Conservation (phyloP, 1,284 basidiomycete species). For the Fistulinella cinereoalba region DNA sequence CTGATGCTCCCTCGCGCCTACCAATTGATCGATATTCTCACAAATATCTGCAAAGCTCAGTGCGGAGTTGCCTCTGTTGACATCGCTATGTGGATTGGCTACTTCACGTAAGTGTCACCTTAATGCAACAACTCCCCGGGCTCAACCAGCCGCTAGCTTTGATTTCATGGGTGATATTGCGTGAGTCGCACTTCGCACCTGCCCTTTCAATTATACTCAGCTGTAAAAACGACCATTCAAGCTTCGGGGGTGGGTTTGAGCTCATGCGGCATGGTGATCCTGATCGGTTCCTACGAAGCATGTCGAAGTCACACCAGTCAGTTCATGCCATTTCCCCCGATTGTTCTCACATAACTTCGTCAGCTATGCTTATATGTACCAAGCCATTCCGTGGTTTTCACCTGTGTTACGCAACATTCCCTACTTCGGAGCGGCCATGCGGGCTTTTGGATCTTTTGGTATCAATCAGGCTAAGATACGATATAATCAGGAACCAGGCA, state of each 20-base stretch:
- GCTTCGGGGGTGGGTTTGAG: slow-evolving; percentile 26
- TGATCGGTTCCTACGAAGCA: slow-evolving; percentile 11
- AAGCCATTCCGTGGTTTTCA: slow-evolving; percentile 35
- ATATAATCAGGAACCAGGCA: slow-evolving; percentile 23
- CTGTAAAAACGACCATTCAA: slow-evolving; percentile 4
- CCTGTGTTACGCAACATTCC: slow-evolving; percentile 22
- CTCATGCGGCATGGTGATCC: slow-evolving; percentile 21
- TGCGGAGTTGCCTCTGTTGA: slow-evolving; percentile 9
- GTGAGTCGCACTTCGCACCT: slow-evolving; percentile 16
- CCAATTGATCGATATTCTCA: slow-evolving; percentile 36
- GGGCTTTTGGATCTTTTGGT: slow-evolving; percentile 24
- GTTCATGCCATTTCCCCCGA: neutral
- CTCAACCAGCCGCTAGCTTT: slow-evolving; percentile 10
- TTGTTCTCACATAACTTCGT: slow-evolving; percentile 5
- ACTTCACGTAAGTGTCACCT: slow-evolving; percentile 18
- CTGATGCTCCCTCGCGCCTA: slow-evolving; percentile 32
- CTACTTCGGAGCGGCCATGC: slow-evolving; percentile 20
- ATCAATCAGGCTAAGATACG: slow-evolving; percentile 24
- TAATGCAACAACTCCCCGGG: slow-evolving; percentile 2
- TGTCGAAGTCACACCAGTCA: slow-evolving; percentile 25
- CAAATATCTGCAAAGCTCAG: slow-evolving; percentile 10
- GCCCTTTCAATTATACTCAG: neutral
- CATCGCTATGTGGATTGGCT: slow-evolving; percentile 19
- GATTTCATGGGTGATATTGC: slow-evolving; percentile 31
- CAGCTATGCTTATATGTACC: slow-evolving; percentile 18